Percentiles rank a stretch among this genome's conserved stretches.
Evolutionary conservation across 2,329 filamentous ascomycete genomes (phyloP).

Genomic region (Fusarium sp.): DNA sequence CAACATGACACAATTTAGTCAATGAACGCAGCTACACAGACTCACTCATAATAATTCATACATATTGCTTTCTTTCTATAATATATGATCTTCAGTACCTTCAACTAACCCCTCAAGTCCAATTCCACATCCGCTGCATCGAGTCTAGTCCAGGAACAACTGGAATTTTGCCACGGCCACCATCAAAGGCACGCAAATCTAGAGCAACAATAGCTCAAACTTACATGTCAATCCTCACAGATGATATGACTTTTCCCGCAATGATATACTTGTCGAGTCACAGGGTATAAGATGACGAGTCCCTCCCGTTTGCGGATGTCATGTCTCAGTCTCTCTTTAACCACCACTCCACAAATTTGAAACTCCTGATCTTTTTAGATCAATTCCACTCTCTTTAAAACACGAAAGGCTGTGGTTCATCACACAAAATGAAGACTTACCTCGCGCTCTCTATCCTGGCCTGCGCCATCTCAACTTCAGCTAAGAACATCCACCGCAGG

Average conservation of each 20-base stretch:
- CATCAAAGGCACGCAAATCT: constrained; percentile 1
- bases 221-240: background rate
- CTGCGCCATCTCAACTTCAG: constrained; percentile 24
- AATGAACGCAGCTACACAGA: fast-evolving
- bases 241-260: background rate
- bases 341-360: constrained; percentile 6
- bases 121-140: constrained; percentile 11
- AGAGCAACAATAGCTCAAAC: constrained; percentile 21
- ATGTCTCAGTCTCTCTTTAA: constrained; percentile 29
- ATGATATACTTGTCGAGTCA: too few relatives aligned
- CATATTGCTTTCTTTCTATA: fast-evolving
- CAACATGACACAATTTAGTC: fast-evolving
- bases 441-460: constrained; percentile 23
- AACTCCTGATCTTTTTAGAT: constrained; percentile 10
- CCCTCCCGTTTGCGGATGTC: background rate
- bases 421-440: constrained; percentile 22
- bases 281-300: constrained; percentile 19
- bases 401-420: background rate
- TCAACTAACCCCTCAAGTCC: background rate
- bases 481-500: constrained; percentile 16
- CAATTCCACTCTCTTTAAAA: constrained; percentile 21
- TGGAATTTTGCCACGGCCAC: constrained; percentile 27
- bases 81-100: fast-evolving
- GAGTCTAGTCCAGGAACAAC: constrained; percentile 28
- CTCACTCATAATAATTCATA: fast-evolving